Percentiles rank a stretch among this genome's conserved stretches.
phyloP scores from a whole-genome alignment of 2,329 filamentous ascomycete species.

The Purpureocillium lavendulum region DNA sequence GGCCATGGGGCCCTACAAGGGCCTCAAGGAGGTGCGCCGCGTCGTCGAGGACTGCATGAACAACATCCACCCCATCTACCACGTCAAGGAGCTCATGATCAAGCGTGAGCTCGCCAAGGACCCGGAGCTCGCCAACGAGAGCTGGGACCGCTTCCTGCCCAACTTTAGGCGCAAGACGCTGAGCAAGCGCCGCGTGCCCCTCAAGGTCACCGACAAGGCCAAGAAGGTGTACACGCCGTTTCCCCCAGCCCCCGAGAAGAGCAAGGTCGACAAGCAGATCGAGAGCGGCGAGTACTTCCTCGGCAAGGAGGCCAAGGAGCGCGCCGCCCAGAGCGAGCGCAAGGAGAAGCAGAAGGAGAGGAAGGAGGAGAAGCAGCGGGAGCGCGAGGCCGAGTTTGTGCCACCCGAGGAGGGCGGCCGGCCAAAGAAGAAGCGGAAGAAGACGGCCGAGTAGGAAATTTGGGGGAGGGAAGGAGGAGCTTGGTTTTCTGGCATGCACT shows the following conservation, averaged over 20 bases:
- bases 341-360: constrained; percentile 79
- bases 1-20: constrained; percentile 87
- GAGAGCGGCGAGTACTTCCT: constrained; percentile 97
- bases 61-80: constrained; percentile 93
- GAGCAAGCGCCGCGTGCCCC: constrained; percentile 72
- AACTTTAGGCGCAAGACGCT: constrained; percentile 95
- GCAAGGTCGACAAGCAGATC: constrained; percentile 96
- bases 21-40: constrained; percentile 82
- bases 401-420: constrained; percentile 69
- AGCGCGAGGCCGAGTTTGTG: constrained; percentile 78
- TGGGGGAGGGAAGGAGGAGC: not conserved
- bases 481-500: not conserved
- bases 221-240: constrained; percentile 97
- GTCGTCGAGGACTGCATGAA: constrained; percentile 94
- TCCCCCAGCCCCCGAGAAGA: constrained; percentile 94
- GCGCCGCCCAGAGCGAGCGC: constrained; percentile 68
- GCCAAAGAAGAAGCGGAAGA: constrained; percentile 58
- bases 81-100: constrained; percentile 73
- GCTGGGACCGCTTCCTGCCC: constrained; percentile 91
- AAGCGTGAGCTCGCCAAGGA: constrained; percentile 88
- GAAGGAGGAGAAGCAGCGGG: constrained; percentile 80
- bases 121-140: constrained; percentile 76
- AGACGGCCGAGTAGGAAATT: constrained; percentile 25
- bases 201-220: constrained; percentile 82
- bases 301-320: constrained; percentile 84